Base-by-base conservation (phyloP, 495 filamentous ascomycete species). In the Neurospora pannonica region DNA sequence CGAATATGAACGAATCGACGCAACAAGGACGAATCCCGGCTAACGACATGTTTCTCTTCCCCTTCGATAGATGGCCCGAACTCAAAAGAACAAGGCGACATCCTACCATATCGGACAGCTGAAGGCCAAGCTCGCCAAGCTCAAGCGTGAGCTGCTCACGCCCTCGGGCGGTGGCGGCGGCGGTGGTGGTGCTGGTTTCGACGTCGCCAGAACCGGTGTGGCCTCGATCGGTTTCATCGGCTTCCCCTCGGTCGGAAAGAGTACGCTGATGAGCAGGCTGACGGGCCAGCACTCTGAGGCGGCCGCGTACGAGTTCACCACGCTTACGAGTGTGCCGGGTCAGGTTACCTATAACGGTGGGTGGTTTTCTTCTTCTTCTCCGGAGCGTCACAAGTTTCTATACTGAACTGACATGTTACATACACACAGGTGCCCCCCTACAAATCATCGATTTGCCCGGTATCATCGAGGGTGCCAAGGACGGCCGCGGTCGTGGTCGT, bases 361-460 rank as follows among this genome's bases (percentile, higher is more conserved):
- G 84, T 39, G 17, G 28, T 31, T 6, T 36, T 42, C 17, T 42
- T 42, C 40, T 42, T 42, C 40, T 54, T 31, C 6, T 28, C 4
- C 17, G 15, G 24, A 17, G 62, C 21, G 24, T 62, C 21, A 31
- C 54, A 17, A 17, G 24, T 70, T 19, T 15, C 28, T n/a, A 54
- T 11, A 34, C 10, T 9, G 38, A 21, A 37, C 31, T 70, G 43
- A 37, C 28, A 40, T 62, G 19, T 38, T 62, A 10, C 13, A 28
- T 67, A n/a, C 15, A 24, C 70, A 46, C 42, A 85, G 84, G 95
- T 73, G 96, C 96, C 40, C 97, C 97, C 79, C 93, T 99, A 78
- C 96, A 99, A 83, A 99, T 99, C 88, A 91, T 99, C 60, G 96
- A 99, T 90, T 88, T 99, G 77, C 96, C 96, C 10, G 96, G 96